Conservation (phyloP, 176 grass and related monocot genomes). For the Ensete ventricosum region DNA sequence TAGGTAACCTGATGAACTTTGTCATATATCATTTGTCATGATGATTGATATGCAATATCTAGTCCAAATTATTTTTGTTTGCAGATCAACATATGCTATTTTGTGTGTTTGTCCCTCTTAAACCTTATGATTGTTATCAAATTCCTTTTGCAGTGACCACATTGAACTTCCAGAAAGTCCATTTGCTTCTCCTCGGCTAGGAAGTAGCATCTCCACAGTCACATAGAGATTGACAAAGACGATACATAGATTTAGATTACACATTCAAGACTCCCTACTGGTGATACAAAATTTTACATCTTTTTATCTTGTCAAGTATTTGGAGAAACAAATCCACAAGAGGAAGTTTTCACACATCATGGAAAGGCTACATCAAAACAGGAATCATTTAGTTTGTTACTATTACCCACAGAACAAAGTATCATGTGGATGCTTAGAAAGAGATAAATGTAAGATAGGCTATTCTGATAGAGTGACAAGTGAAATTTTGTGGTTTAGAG, state of each 20-base stretch:
- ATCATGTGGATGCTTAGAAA: not conserved
- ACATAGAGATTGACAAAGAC: not conserved
- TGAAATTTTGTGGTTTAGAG: not conserved
- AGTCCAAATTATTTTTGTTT: not conserved
- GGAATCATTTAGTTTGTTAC: not conserved
- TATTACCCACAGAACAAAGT: not conserved
- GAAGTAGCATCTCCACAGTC: constrained; percentile 3
- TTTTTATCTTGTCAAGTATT: not conserved
- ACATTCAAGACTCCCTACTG: not conserved
- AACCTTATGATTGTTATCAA: not conserved
- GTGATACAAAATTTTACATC: constrained; percentile 1
- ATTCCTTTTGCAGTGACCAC: constrained; percentile 16
- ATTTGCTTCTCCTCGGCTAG: not conserved
- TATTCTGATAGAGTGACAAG: not conserved
- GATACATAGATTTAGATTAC: not conserved
- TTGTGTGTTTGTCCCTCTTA: not conserved
- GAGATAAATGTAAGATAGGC: not conserved
- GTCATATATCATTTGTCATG: not conserved
- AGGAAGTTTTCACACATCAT: not conserved
- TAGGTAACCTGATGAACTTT: not conserved
- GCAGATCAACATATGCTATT: not conserved
- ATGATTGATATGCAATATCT: not conserved
- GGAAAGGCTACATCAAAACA: not conserved
- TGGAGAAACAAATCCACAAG: not conserved
- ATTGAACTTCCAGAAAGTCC: constrained; percentile 20